Evolutionary conservation across 805 yeast genomes (phyloP).

Genomic region (Torulaspora indica): DNA sequence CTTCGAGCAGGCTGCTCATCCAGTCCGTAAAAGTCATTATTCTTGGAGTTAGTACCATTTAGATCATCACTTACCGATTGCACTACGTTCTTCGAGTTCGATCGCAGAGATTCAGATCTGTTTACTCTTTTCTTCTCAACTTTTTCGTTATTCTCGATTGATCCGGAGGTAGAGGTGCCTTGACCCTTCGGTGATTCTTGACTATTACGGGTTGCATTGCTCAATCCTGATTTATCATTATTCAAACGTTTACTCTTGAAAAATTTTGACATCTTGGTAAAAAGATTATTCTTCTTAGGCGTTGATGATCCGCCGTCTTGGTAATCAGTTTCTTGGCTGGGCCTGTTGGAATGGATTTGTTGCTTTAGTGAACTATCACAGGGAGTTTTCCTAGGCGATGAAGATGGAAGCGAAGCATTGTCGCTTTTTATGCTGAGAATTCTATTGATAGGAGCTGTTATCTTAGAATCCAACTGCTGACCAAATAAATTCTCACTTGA

Average conservation of each 20-base stretch:
- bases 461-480: constrained; percentile 22
- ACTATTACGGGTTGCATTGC: constrained; percentile 3
- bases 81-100: constrained; percentile 5
- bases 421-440: constrained; percentile 30
- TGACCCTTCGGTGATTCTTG: constrained; percentile 10
- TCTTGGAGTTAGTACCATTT: constrained; percentile 1
- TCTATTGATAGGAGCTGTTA: constrained; percentile 20
- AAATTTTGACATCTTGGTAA: constrained; percentile 34
- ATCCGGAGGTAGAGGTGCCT: constrained; percentile 6
- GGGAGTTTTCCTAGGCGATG: constrained; percentile 4
- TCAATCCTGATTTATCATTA: constrained; percentile 5
- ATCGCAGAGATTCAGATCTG: constrained; percentile 15
- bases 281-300: constrained; percentile 29
- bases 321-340: constrained; percentile 1
- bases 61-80: constrained; percentile 11
- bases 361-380: constrained; percentile 2
- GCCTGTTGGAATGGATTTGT: background rate
- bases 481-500: constrained; percentile 25
- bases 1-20: background rate
- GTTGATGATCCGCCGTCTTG: constrained; percentile 4
- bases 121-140: constrained; percentile 13
- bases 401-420: constrained; percentile 1
- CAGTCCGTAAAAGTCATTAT: background rate
- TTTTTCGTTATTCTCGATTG: constrained; percentile 3
- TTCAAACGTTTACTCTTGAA: constrained; percentile 28